These are phyloP conservation scores for Pseudopithomyces chartarum DNA, from an alignment of 2,329 filamentous ascomycete genomes.

Conservation along the genomic window DNA sequence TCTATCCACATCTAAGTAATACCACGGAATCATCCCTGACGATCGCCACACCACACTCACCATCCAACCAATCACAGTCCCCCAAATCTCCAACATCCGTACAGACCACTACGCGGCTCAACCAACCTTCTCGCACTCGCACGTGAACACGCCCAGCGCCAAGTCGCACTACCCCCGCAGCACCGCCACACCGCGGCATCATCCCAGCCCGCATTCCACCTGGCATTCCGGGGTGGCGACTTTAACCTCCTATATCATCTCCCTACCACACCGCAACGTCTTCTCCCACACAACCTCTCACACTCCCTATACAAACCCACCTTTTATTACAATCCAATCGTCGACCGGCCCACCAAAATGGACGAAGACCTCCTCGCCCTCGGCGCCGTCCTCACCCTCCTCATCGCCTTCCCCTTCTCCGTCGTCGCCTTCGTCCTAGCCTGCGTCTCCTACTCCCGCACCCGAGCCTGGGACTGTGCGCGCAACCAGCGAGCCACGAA, in stretches of 20 bases:
- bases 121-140: not conserved
- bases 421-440: conserved; percentile 27
- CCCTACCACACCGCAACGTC: not conserved
- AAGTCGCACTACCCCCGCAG: not conserved
- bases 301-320: not conserved
- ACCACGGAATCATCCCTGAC: too few species aligned
- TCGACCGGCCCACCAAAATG: conserved; percentile 14
- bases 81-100: too few species aligned
- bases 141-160: not conserved
- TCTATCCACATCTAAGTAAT: too few species aligned
- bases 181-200: conserved; percentile 4
- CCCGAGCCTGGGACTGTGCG: conserved; percentile 37
- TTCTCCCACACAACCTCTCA: not conserved
- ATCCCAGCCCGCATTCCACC: not conserved
- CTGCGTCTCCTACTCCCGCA: conserved; percentile 35
- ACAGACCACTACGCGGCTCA: not conserved
- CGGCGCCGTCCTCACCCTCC: conserved; percentile 28
- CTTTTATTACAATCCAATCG: not conserved
- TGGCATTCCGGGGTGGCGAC: conserved; percentile 5
- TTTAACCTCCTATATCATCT: conserved; percentile 2
- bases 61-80: too few species aligned
- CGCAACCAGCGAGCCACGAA: conserved; percentile 29
- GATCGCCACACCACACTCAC: too few species aligned
- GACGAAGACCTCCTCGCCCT: conserved; percentile 36
- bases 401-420: conserved; percentile 30